phyloP scores from a whole-genome alignment of 495 filamentous ascomycete species.

The Xylaria flabelliformis region DNA sequence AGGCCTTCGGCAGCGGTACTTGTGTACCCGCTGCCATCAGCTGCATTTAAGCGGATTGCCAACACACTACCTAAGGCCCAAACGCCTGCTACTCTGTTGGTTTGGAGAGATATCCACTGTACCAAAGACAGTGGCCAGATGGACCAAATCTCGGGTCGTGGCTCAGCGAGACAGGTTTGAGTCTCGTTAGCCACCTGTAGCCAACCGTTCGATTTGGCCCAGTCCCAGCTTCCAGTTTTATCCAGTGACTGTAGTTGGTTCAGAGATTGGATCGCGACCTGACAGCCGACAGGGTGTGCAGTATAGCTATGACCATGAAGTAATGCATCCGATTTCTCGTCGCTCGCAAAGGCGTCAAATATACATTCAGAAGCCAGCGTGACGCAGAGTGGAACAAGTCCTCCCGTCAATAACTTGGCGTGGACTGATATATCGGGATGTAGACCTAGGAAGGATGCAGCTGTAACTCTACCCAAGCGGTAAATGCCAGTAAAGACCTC shows the following conservation, averaged over 20 bases:
- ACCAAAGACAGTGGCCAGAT: constrained; percentile 68
- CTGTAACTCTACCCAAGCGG: constrained; percentile 70
- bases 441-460: constrained; percentile 68
- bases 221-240: constrained; percentile 54
- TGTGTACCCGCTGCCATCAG: constrained; percentile 62
- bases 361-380: constrained; percentile 74
- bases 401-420: constrained; percentile 80
- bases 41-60: constrained; percentile 63
- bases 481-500: constrained; percentile 85
- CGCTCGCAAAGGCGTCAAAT: constrained; percentile 70
- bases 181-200: neutral
- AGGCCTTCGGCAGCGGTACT: constrained; percentile 67
- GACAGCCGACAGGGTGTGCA: constrained; percentile 76
- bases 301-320: constrained; percentile 86
- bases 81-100: constrained; percentile 61
- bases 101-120: constrained; percentile 56
- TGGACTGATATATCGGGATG: constrained; percentile 75
- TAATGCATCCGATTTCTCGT: constrained; percentile 72
- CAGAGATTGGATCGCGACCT: constrained; percentile 68
- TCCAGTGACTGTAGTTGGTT: constrained; percentile 63
- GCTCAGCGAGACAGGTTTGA: constrained; percentile 10
- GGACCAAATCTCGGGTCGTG: constrained; percentile 61
- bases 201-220: constrained; percentile 51
- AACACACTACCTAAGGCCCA: constrained; percentile 76
- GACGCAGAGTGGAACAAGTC: constrained; percentile 73